Percentiles rank a stretch among this genome's conserved stretches.
Evolutionary conservation across 2,329 filamentous ascomycete genomes (phyloP).

Genomic region (Claviceps lovelessii): DNA sequence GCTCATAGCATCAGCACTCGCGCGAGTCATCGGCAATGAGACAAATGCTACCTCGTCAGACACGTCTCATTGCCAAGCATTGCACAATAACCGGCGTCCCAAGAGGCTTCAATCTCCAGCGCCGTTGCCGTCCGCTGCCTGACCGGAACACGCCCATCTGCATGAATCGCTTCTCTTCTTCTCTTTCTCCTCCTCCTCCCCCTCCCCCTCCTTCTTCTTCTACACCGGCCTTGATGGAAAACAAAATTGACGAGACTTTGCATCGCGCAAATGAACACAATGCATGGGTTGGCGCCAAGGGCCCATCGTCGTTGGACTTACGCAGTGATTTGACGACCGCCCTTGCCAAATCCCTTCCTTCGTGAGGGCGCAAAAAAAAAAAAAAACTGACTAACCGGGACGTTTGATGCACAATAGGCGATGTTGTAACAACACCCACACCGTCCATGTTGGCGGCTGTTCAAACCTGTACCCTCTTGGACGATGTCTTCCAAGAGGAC

Average conservation of each 20-base stretch:
- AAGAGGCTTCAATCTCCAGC: not conserved
- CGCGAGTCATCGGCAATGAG: not conserved
- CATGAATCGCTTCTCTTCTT: not conserved
- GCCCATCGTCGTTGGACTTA: conserved; percentile 9
- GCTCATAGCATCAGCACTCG: not conserved
- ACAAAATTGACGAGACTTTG: not conserved
- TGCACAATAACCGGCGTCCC: not conserved
- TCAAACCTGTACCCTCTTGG: conserved; percentile 56
- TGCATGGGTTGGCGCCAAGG: conserved; percentile 9
- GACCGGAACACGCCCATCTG: not conserved
- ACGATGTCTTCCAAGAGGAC: conserved; percentile 77
- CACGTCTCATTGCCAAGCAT: not conserved
- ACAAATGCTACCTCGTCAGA: not conserved
- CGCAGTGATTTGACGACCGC: conserved; percentile 7
- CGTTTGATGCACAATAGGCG: conserved; percentile 21
- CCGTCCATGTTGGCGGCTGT: conserved; percentile 71
- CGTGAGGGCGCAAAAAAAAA: no score
- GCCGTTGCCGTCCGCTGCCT: not conserved
- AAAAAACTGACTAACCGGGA: not conserved
- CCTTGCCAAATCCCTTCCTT: not conserved
- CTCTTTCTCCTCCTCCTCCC: not conserved
- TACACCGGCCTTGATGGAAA: not conserved
- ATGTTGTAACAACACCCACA: conserved; percentile 57
- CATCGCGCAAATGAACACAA: conserved; percentile 1
- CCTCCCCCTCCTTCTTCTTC: not conserved